phyloP scores from a whole-genome alignment of 192 early-diverging fungal genomes.

The Pilobolus umbonatus region DNA sequence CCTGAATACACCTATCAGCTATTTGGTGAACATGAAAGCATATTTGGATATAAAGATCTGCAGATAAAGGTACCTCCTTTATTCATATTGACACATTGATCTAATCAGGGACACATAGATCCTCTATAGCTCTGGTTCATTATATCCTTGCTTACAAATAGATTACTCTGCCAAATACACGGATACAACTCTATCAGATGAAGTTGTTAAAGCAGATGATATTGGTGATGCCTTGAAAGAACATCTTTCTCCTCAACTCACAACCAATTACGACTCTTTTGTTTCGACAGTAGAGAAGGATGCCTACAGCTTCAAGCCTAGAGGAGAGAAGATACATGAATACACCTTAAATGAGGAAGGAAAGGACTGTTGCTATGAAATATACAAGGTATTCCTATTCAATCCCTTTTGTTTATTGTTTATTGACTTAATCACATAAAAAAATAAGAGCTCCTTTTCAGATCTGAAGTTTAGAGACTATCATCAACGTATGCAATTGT shows the following conservation, averaged over 20 bases:
- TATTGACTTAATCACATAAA: too few relatives aligned
- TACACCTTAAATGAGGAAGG: conserved; percentile 49
- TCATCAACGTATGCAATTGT: conserved; percentile 73
- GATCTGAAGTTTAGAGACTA: conserved; percentile 66
- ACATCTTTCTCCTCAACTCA: conserved; percentile 54
- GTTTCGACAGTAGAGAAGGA: conserved; percentile 54
- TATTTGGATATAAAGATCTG: conserved; percentile 88
- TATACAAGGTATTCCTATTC: conserved; percentile 57
- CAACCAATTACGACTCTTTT: conserved; percentile 62
- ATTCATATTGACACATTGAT: neutral
- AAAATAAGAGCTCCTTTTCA: conserved; percentile 60
- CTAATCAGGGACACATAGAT: conserved; percentile 42
- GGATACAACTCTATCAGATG: neutral
- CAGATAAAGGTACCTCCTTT: conserved; percentile 44
- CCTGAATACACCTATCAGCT: conserved; percentile 86
- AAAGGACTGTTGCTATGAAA: conserved; percentile 50
- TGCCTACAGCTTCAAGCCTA: conserved; percentile 62
- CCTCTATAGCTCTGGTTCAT: conserved; percentile 71
- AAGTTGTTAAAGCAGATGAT: conserved; percentile 53
- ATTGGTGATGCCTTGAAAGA: conserved; percentile 52
- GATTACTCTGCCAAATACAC: conserved; percentile 60
- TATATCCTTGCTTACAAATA: conserved; percentile 67
- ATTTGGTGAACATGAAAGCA: conserved; percentile 82
- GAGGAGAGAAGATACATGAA: conserved; percentile 73
- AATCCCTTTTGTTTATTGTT: neutral